phyloP scores from a whole-genome alignment of 345 rosid genomes.

The Kandelia obovata region DNA sequence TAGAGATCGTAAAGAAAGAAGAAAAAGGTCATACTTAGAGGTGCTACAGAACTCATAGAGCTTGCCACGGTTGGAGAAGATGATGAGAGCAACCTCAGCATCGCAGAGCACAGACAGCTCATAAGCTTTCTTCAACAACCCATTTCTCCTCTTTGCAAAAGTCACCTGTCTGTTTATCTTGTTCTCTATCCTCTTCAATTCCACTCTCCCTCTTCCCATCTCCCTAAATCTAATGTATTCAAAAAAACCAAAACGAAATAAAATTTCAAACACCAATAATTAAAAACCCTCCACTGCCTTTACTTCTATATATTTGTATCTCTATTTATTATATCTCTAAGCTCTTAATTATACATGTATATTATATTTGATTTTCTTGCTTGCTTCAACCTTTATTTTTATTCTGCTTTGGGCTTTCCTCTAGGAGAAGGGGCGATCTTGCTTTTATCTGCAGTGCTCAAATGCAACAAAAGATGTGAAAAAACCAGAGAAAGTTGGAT shows the following conservation, averaged over 20 bases:
- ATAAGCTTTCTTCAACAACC: conserved; percentile 92
- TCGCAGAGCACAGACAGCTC: conserved; percentile 90
- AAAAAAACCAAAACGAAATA: neutral
- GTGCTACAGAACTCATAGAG: conserved; percentile 93
- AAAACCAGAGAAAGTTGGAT: conserved; percentile 25
- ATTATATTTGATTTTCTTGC: neutral
- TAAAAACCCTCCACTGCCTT: conserved; percentile 9
- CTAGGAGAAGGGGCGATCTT: conserved; percentile 22
- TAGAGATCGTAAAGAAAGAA: neutral
- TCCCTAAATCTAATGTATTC: neutral
- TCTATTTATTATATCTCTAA: neutral
- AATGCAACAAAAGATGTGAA: conserved; percentile 37
- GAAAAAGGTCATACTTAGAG: conserved; percentile 48
- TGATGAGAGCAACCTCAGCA: conserved; percentile 93
- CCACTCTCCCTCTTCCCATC: conserved; percentile 99
- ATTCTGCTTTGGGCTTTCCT: neutral
- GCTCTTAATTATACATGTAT: conserved; percentile 17
- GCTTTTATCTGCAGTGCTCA: conserved; percentile 22
- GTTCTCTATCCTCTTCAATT: conserved; percentile 99
- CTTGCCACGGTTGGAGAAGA: conserved; percentile 96
- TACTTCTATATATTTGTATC: neutral
- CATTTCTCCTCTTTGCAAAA: conserved; percentile 93
- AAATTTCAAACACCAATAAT: neutral
- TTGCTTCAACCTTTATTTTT: conserved; percentile 8
- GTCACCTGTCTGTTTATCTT: conserved; percentile 99